Evolutionary conservation across 345 rosid genomes (phyloP).

Genomic region (Rubroshorea leprosula): DNA sequence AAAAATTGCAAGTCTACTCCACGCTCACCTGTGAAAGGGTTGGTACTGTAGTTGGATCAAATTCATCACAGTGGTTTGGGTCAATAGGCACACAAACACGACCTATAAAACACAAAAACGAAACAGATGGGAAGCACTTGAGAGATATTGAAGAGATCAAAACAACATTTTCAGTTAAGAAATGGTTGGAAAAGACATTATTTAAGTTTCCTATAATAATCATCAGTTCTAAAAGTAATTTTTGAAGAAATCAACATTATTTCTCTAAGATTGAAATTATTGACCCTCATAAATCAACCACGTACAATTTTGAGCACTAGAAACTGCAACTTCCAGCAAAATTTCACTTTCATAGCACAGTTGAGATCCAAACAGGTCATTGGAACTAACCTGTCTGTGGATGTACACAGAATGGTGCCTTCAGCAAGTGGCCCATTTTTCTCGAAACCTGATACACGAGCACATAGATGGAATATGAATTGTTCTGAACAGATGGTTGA

Average conservation of each 20-base stretch:
- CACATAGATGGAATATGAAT: constrained; percentile 4
- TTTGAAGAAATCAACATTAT: too few species aligned
- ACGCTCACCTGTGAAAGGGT: constrained; percentile 55
- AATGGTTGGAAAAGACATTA: too few species aligned
- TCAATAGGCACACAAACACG: constrained; percentile 91
- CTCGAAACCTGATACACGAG: constrained; percentile 62
- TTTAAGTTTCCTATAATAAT: too few species aligned
- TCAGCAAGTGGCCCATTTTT: constrained; percentile 94
- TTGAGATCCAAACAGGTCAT: not conserved
- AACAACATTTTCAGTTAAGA: not conserved
- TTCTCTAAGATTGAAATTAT: constrained; percentile 9
- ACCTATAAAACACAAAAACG: constrained; percentile 35
- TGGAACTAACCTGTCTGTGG: constrained; percentile 71
- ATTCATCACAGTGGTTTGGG: constrained; percentile 65
- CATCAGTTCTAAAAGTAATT: too few species aligned
- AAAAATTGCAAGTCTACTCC: not conserved
- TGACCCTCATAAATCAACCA: not conserved
- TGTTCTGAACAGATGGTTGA: too few species aligned
- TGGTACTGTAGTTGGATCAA: constrained; percentile 83
- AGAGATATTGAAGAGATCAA: constrained; percentile 3
- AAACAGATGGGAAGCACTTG: not conserved
- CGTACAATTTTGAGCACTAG: constrained; percentile 10
- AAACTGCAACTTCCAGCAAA: not conserved
- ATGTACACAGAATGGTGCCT: constrained; percentile 95
- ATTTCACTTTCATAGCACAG: constrained; percentile 7